Evolutionary conservation across 768 basidiomycete genomes (phyloP).

Genomic region (Pisolithus sp.): DNA sequence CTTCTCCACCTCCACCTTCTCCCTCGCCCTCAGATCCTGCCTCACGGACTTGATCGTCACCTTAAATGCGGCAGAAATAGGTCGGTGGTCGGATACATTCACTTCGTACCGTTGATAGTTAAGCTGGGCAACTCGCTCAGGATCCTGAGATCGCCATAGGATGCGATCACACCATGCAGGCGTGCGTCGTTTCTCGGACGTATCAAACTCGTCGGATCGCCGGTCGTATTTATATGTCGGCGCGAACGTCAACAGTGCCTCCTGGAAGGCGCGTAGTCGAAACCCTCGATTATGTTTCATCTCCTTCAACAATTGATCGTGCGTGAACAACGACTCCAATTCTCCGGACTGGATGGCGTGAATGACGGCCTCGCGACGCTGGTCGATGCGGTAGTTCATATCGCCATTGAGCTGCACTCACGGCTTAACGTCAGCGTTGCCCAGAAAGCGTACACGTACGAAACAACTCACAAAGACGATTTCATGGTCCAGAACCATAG

Average conservation of each 20-base stretch:
- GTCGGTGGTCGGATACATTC: constrained; percentile 87
- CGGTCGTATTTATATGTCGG: constrained; percentile 97
- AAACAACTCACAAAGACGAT: constrained; percentile 62
- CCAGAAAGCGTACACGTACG: background rate
- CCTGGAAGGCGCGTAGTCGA: constrained; percentile 75
- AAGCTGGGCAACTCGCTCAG: constrained; percentile 53
- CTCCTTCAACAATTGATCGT: constrained; percentile 90
- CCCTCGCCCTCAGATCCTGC: constrained; percentile 47
- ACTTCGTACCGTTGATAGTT: constrained; percentile 80
- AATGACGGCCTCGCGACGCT: constrained; percentile 78
- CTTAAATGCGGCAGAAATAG: constrained; percentile 74
- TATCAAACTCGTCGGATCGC: constrained; percentile 71
- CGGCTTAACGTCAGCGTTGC: background rate
- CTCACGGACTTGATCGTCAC: constrained; percentile 70
- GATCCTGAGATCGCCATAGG: constrained; percentile 61
- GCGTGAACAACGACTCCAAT: constrained; percentile 50
- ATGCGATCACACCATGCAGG: constrained; percentile 98
- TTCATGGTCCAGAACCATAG: constrained; percentile 92
- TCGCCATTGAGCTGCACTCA: constrained; percentile 73
- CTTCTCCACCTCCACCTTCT: constrained; percentile 49
- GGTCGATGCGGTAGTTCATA: constrained; percentile 96
- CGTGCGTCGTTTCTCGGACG: constrained; percentile 79
- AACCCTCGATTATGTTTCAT: constrained; percentile 84
- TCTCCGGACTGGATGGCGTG: constrained; percentile 65
- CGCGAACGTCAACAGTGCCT: constrained; percentile 74